A percentile compares a stretch with the other conserved stretches of the same genome.
phyloP scores from a whole-genome alignment of 2,329 filamentous ascomycete genomes.

The Scytalidium sp. region DNA sequence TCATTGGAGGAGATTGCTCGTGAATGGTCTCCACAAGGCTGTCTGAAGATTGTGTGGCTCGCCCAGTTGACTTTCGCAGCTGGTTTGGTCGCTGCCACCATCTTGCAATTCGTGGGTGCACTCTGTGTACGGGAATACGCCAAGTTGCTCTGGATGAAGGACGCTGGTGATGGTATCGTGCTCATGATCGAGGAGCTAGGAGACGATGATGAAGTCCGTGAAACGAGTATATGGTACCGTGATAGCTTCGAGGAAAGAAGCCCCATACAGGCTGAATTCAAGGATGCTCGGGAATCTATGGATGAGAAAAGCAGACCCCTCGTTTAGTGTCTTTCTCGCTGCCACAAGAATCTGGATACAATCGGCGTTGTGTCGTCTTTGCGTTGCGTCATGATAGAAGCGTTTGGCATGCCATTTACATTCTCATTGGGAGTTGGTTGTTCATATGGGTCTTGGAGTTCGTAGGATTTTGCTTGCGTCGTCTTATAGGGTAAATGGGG shows the following conservation, averaged over 20 bases:
- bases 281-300: not conserved
- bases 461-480: no score
- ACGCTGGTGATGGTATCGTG: conserved; percentile 11
- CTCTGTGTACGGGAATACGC: conserved; percentile 26
- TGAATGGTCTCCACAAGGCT: conserved; percentile 13
- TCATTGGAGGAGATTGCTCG: not conserved
- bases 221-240: not conserved
- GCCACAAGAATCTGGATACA: not conserved
- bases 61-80: conserved; percentile 17
- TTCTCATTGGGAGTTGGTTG: no score
- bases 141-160: conserved; percentile 15
- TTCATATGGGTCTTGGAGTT: no score
- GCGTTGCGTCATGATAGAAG: not conserved
- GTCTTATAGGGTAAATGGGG: no score
- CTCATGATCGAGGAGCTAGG: conserved; percentile 2
- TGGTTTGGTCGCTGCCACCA: conserved; percentile 18
- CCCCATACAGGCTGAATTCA: not conserved
- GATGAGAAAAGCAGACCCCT: not conserved
- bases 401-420: not conserved
- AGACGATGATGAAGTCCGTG: conserved; percentile 2
- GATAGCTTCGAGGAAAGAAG: not conserved
- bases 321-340: not conserved
- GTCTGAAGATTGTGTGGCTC: conserved; percentile 15
- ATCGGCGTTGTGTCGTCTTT: not conserved
- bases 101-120: conserved; percentile 24